Conservation (phyloP, 2,329 filamentous ascomycete species). For the Helotiales sp. region DNA sequence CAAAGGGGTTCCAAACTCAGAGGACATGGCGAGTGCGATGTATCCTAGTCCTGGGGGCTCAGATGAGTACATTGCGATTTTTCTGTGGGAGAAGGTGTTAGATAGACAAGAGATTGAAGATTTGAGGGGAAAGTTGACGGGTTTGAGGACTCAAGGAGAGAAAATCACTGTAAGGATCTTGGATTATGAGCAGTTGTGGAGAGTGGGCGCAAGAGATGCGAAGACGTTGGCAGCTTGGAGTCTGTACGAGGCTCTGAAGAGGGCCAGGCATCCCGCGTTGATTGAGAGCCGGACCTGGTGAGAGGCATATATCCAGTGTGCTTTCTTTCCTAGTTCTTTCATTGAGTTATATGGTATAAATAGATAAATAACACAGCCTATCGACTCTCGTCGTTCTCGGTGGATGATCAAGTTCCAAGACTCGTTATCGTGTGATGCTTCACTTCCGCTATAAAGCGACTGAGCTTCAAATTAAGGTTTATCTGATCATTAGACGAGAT, state of each 20-base stretch:
- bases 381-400: too few relatives aligned
- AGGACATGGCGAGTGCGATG: conserved; percentile 44
- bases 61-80: conserved; percentile 58
- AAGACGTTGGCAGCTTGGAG: conserved; percentile 57
- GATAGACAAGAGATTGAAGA: conserved; percentile 50
- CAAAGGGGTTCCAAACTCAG: background rate
- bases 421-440: too few relatives aligned
- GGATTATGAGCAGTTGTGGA: conserved; percentile 54
- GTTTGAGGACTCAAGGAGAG: conserved; percentile 54
- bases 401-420: too few relatives aligned
- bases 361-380: too few relatives aligned
- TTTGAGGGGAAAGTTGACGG: conserved; percentile 55
- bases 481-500: too few relatives aligned
- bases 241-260: conserved; percentile 53
- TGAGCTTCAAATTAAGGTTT: too few relatives aligned
- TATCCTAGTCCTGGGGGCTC: conserved; percentile 57
- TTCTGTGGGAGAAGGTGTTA: conserved; percentile 52
- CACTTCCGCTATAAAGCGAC: too few relatives aligned
- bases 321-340: background rate
- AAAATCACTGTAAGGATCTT: conserved; percentile 60
- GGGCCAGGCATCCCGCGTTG: background rate
- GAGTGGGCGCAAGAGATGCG: conserved; percentile 52
- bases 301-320: background rate
- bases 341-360: too few relatives aligned
- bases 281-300: background rate